phyloP scores from a whole-genome alignment of 2,329 filamentous ascomycete genomes.

The Diaporthe aspalathi region DNA sequence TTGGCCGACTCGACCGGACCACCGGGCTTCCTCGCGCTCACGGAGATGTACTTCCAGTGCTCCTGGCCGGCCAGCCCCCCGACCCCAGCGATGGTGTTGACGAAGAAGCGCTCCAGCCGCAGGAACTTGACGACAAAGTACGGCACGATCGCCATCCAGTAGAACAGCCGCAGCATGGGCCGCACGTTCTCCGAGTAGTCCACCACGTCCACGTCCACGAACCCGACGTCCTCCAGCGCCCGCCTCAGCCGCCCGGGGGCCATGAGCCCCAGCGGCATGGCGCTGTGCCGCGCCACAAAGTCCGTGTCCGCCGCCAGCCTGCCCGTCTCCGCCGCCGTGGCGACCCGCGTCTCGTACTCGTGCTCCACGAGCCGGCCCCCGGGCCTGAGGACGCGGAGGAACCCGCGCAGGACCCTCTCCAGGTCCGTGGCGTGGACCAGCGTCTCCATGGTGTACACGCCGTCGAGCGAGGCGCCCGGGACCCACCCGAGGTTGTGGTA shows the following conservation, averaged over 20 bases:
- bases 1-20: constrained; percentile 40
- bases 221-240: constrained; percentile 57
- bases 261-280: constrained; percentile 59
- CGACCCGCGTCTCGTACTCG: constrained; percentile 59
- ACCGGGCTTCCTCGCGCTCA: constrained; percentile 52
- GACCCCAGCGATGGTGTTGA: constrained; percentile 60
- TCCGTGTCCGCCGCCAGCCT: constrained; percentile 48
- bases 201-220: constrained; percentile 55
- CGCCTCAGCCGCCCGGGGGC: constrained; percentile 52
- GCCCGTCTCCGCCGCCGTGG: constrained; percentile 43
- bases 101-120: constrained; percentile 56
- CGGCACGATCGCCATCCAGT: constrained; percentile 57
- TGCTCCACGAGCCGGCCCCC: constrained; percentile 59
- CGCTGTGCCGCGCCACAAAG: constrained; percentile 55
- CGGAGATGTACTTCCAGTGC: constrained; percentile 51
- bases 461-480: constrained; percentile 55
- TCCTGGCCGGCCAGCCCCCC: constrained; percentile 48
- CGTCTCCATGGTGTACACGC: constrained; percentile 67
- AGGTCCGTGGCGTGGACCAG: constrained; percentile 65
- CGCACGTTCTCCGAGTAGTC: constrained; percentile 60
- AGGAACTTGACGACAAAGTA: constrained; percentile 58
- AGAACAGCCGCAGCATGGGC: constrained; percentile 62
- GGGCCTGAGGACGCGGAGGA: constrained; percentile 59
- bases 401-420: constrained; percentile 55
- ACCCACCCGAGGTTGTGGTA: constrained; percentile 63